These are phyloP conservation scores for Flagelloscypha sp. DNA, from an alignment of 768 basidiomycete species.

Conservation along the genomic window DNA sequence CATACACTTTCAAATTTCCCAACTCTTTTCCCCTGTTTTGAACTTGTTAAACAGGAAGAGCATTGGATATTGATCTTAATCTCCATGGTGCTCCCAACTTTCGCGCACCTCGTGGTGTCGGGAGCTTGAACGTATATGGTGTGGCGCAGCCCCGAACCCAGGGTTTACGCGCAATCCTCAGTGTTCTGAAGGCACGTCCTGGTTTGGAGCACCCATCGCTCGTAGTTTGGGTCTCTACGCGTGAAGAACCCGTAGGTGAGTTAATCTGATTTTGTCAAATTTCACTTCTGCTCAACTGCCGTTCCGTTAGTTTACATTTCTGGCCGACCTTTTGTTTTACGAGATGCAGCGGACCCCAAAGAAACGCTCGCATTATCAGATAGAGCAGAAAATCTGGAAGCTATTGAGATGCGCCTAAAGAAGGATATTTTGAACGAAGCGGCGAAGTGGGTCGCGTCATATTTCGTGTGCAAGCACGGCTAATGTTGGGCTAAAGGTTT, in stretches of 20 bases:
- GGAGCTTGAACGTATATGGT: slow-evolving; percentile 85
- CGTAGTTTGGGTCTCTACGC: slow-evolving; percentile 93
- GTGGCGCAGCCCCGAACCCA: slow-evolving; percentile 92
- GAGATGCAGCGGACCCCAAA: slow-evolving; percentile 80
- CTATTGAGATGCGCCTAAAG: slow-evolving; percentile 83
- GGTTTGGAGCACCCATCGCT: slow-evolving; percentile 54
- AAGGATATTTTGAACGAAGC: slow-evolving; percentile 87
- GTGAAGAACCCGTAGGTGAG: slow-evolving; percentile 91
- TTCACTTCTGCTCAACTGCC: background rate
- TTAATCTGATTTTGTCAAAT: slow-evolving; percentile 13
- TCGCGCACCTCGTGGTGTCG: slow-evolving; percentile 68
- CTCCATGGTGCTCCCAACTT: slow-evolving; percentile 96
- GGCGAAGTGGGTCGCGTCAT: slow-evolving; percentile 37
- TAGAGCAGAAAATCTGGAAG: slow-evolving; percentile 91
- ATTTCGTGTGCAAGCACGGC: background rate
- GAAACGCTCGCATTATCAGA: slow-evolving; percentile 76
- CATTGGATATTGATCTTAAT: slow-evolving; percentile 83
- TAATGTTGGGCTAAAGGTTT: slow-evolving; percentile 39
- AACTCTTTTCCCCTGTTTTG: slow-evolving; percentile 3
- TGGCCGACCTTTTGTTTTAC: slow-evolving; percentile 85
- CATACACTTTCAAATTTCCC: slow-evolving; percentile 7
- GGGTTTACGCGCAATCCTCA: slow-evolving; percentile 84
- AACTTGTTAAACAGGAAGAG: slow-evolving; percentile 50
- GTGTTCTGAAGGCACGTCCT: slow-evolving; percentile 70
- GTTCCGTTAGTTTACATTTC: slow-evolving; percentile 65